Evolutionary conservation across 345 rosid species (phyloP).

Genomic region (Barbarea vulgaris): DNA sequence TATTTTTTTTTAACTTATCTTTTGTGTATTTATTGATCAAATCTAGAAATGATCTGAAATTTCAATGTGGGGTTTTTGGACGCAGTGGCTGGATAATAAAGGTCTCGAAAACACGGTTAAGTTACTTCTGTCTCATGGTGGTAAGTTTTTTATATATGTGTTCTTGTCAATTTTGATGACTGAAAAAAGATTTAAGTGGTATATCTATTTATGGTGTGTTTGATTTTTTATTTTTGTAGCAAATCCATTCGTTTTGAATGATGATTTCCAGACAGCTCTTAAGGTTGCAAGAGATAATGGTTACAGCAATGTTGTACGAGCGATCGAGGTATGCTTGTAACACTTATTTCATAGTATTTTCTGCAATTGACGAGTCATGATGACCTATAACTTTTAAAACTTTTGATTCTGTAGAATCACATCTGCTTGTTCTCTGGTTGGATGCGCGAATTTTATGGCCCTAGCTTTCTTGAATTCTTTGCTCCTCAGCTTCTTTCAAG

Average conservation of each 20-base stretch:
- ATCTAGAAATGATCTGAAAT: no score
- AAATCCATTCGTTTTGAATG: conserved; percentile 65
- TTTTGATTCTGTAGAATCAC: conserved; percentile 51
- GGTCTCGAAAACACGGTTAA: no score
- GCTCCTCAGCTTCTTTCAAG: conserved; percentile 74
- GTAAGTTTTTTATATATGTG: conserved; percentile 38
- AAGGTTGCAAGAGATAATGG: conserved; percentile 79
- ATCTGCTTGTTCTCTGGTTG: conserved; percentile 80
- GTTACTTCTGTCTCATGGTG: no score
- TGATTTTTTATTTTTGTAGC: conserved; percentile 50
- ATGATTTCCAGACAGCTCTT: conserved; percentile 73
- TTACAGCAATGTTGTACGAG: conserved; percentile 60
- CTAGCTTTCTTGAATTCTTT: conserved; percentile 67
- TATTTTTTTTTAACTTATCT: no score
- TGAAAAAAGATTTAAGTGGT: not conserved
- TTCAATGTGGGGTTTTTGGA: no score
- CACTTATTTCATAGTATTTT: not conserved
- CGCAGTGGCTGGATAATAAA: no score
- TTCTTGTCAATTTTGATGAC: not conserved
- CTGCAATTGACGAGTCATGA: not conserved
- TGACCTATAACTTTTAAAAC: not conserved
- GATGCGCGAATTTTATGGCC: conserved; percentile 80
- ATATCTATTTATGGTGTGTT: not conserved
- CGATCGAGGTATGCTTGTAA: conserved; percentile 63
- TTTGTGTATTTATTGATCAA: no score